These are phyloP conservation scores for Podaxis sp. DNA, from an alignment of 768 basidiomycete genomes.

Conservation along the genomic window DNA sequence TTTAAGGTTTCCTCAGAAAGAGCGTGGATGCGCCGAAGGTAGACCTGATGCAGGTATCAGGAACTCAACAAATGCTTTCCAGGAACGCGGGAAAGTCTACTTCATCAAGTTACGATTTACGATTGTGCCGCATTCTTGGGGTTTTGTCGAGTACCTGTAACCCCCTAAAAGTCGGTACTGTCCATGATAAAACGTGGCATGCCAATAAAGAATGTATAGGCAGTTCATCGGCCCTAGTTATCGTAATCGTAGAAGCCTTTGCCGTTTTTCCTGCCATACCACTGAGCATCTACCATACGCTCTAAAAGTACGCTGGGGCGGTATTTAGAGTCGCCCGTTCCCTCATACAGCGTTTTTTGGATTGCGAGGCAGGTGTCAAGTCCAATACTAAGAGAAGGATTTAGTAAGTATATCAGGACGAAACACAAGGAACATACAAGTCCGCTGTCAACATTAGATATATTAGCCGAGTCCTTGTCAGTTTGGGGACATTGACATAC, in stretches of 20 bases:
- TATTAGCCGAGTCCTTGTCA: neutral
- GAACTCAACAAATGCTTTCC: neutral
- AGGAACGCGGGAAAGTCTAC: neutral
- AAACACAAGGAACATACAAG: constrained; percentile 37
- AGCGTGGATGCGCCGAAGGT: too few relatives aligned
- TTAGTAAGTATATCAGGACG: neutral
- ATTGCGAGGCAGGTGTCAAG: constrained; percentile 95
- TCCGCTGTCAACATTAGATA: constrained; percentile 36
- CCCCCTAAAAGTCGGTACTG: neutral
- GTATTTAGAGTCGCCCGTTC: constrained; percentile 93
- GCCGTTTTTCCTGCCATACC: constrained; percentile 89
- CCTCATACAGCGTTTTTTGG: constrained; percentile 83
- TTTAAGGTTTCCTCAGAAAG: neutral
- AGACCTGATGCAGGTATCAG: neutral
- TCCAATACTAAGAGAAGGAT: constrained; percentile 63
- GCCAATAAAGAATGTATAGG: neutral
- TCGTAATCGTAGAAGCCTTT: constrained; percentile 93
- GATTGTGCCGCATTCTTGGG: neutral
- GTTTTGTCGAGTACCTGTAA: neutral
- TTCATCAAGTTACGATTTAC: neutral
- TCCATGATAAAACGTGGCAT: neutral
- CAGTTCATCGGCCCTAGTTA: constrained; percentile 12
- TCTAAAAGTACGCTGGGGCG: constrained; percentile 86
- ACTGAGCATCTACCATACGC: constrained; percentile 95
- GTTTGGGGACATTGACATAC: constrained; percentile 26